Conservation (phyloP, 805 yeast genomes). For the Priceomyces fermenticarens region DNA sequence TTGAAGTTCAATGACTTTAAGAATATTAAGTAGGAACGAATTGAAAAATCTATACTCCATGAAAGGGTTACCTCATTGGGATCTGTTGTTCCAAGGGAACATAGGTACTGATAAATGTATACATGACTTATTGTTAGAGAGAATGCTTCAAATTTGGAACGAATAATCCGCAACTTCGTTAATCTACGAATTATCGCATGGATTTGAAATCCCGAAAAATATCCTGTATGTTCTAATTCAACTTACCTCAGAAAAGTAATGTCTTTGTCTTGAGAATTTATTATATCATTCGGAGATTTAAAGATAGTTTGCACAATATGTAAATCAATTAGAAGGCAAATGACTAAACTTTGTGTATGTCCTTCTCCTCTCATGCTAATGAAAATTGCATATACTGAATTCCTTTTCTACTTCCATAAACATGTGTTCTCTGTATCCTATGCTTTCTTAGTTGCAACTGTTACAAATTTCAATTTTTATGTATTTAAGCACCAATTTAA, state of each 20-base stretch:
- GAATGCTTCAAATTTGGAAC: background rate
- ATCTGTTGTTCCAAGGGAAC: background rate
- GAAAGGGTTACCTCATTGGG: background rate
- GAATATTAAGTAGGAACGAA: constrained; percentile 3
- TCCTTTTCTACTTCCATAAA: too few relatives aligned
- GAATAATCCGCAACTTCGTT: background rate
- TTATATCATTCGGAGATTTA: background rate
- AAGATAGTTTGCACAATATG: constrained; percentile 4
- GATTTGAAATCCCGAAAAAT: background rate
- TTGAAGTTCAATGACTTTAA: constrained; percentile 4
- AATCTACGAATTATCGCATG: background rate
- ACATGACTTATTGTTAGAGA: constrained; percentile 4
- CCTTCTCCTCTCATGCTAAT: too few relatives aligned
- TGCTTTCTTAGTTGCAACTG: too few relatives aligned
- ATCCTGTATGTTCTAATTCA: background rate
- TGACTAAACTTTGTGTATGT: constrained; percentile 1
- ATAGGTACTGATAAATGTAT: constrained; percentile 3
- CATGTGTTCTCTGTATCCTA: too few relatives aligned
- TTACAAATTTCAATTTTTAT: too few relatives aligned
- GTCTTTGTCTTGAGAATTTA: constrained; percentile 2
- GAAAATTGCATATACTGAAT: too few relatives aligned
- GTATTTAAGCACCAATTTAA: too few relatives aligned
- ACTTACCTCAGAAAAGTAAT: constrained; percentile 3
- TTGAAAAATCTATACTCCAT: constrained; percentile 1
- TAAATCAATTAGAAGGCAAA: constrained; percentile 2